Evolutionary conservation across 306 rosid species (phyloP).

Genomic region (Corylus heterophylla): DNA sequence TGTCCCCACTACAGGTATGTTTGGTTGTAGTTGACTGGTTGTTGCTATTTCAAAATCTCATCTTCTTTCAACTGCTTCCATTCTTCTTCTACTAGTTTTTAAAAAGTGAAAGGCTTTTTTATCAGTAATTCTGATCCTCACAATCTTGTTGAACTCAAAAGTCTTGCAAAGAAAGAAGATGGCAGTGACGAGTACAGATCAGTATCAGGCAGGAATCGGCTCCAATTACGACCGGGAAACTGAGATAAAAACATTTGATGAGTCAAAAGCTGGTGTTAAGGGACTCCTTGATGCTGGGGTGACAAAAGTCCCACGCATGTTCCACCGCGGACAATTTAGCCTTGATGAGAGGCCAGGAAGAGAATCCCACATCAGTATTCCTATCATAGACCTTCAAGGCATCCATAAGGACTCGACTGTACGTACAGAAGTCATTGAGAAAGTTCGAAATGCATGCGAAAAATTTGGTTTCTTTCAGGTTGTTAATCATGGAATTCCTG

Average conservation of each 20-base stretch:
- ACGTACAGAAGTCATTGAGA: background rate
- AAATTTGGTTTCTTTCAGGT: conserved; percentile 53
- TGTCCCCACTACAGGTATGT: background rate
- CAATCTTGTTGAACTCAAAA: background rate
- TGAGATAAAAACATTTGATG: conserved; percentile 47
- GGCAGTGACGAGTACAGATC: conserved; percentile 17
- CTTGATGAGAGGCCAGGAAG: background rate
- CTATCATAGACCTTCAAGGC: conserved; percentile 35
- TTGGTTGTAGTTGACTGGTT: background rate
- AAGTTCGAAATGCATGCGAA: conserved; percentile 22
- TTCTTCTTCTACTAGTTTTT: too few species aligned
- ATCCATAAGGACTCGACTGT: background rate
- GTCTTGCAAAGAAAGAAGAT: conserved; percentile 3
- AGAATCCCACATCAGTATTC: conserved; percentile 22
- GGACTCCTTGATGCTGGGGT: conserved; percentile 50
- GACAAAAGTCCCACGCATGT: conserved; percentile 42
- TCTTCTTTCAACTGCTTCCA: background rate
- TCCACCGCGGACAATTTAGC: conserved; percentile 9
- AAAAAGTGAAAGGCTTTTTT: background rate
- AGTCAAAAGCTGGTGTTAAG: conserved; percentile 48
- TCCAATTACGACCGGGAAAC: conserved; percentile 33
- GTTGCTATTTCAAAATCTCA: background rate
- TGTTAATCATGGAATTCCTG: conserved; percentile 45
- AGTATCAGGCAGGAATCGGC: conserved; percentile 8
- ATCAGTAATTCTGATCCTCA: background rate